phyloP scores from a whole-genome alignment of 306 rosid species.

The Begonia masoniana region DNA sequence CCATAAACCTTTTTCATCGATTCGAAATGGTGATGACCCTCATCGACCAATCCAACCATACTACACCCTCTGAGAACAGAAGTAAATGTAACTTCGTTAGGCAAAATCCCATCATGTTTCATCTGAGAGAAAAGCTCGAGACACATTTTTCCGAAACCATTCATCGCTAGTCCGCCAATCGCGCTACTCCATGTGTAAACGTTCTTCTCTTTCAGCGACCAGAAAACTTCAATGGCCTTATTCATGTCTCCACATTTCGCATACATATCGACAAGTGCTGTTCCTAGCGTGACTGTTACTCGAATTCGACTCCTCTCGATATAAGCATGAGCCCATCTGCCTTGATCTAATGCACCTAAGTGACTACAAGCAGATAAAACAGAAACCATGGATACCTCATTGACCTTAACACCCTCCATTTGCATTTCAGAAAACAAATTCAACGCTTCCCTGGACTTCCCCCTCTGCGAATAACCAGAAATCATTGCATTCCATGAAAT shows the following conservation, averaged over 20 bases:
- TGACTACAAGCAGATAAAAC: slow-evolving; percentile 39
- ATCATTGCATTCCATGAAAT: slow-evolving; percentile 49
- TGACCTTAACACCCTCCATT: slow-evolving; percentile 36
- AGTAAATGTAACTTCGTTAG: slow-evolving; percentile 39
- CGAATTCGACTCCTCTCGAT: slow-evolving; percentile 30
- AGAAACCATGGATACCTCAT: slow-evolving; percentile 50
- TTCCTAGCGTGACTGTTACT: slow-evolving; percentile 35
- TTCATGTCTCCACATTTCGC: slow-evolving; percentile 43
- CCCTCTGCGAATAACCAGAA: slow-evolving; percentile 38
- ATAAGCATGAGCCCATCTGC: slow-evolving; percentile 52
- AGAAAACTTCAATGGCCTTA: slow-evolving; percentile 49
- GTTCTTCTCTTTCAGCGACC: slow-evolving; percentile 48
- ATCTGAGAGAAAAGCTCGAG: slow-evolving; percentile 32
- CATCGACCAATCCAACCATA: slow-evolving; percentile 45
- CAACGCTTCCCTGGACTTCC: slow-evolving; percentile 40
- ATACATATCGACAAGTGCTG: slow-evolving; percentile 53
- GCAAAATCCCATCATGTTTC: slow-evolving; percentile 30
- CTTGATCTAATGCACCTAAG: slow-evolving; percentile 49
- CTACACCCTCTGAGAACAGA: slow-evolving; percentile 40
- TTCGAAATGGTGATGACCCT: slow-evolving; percentile 35
- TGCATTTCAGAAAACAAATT: slow-evolving; percentile 40
- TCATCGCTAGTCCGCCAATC: slow-evolving; percentile 51
- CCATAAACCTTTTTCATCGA: slow-evolving; percentile 32
- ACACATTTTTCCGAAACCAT: slow-evolving; percentile 41
- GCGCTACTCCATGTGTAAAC: slow-evolving; percentile 49